A percentile compares a stretch with the other conserved stretches of the same genome.
These are phyloP conservation scores for Breviolum minutum DNA, from an alignment of 73 alveolate genomes.

Conservation along the genomic window DNA sequence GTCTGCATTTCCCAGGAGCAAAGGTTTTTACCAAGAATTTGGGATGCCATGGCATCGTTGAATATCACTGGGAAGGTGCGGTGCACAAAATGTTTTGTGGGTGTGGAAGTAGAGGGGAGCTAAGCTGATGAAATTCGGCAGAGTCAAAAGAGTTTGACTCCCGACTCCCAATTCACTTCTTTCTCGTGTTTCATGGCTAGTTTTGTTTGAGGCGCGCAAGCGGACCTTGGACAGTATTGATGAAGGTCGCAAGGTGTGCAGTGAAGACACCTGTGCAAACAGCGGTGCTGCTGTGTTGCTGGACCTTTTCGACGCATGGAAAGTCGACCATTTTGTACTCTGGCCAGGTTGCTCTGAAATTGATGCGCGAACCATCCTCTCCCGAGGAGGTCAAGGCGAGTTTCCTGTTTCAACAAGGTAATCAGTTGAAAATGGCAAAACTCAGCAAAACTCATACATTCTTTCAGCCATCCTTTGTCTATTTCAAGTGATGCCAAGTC, in stretches of 20 bases:
- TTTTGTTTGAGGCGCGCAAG: slow-evolving; percentile 41
- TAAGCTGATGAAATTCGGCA: too few species aligned
- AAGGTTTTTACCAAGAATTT: slow-evolving; percentile 62
- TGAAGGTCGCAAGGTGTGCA: slow-evolving; percentile 76
- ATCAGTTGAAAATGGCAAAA: too few species aligned
- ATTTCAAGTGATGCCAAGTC: too few species aligned
- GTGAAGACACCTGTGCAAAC: not conserved
- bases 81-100: not conserved
- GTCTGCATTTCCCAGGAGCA: slow-evolving; percentile 28
- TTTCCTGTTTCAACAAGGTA: too few species aligned
- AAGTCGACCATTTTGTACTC: not conserved
- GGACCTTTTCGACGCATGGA: too few species aligned
- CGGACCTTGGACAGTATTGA: slow-evolving; percentile 74
- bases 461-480: too few species aligned
- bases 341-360: slow-evolving; percentile 39
- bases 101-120: too few species aligned
- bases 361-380: slow-evolving; percentile 59
- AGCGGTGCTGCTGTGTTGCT: not conserved
- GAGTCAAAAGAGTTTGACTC: too few species aligned
- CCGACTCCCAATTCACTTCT: too few species aligned
- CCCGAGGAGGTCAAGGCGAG: slow-evolving; percentile 73
- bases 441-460: not conserved
- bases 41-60: slow-evolving; percentile 34
- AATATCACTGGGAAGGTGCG: slow-evolving; percentile 62
- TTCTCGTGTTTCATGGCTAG: too few species aligned